Conservation (phyloP, 345 rosid species). For the Dimocarpus longan region DNA sequence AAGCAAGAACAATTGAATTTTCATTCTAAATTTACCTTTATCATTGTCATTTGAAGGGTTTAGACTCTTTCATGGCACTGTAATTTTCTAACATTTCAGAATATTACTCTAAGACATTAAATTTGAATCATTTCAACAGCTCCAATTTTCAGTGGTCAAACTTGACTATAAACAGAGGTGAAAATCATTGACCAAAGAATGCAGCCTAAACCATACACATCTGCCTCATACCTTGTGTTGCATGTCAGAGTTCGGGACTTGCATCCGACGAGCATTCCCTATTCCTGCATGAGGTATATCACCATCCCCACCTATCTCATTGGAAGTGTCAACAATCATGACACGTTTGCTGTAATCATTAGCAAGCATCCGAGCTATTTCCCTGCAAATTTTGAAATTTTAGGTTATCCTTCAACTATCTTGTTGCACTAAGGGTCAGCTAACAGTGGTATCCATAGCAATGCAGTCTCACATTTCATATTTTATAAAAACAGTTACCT, state of each 20-base stretch:
- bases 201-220: not conserved
- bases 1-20: not conserved
- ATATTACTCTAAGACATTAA: not conserved
- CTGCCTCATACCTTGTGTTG: slow-evolving; percentile 72
- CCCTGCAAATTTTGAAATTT: slow-evolving; percentile 49
- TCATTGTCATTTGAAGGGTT: not conserved
- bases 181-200: slow-evolving; percentile 14
- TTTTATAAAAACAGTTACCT: not conserved
- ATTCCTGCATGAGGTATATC: slow-evolving; percentile 96
- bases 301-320: slow-evolving; percentile 98
- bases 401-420: slow-evolving; percentile 2
- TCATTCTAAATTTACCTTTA: not conserved
- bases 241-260: slow-evolving; percentile 80
- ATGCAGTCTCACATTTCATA: not conserved
- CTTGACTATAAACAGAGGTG: slow-evolving; percentile 4
- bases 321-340: slow-evolving; percentile 93
- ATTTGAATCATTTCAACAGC: not conserved
- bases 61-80: not conserved
- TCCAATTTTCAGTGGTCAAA: slow-evolving; percentile 7
- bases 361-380: slow-evolving; percentile 89
- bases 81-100: not conserved
- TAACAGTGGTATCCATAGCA: not conserved
- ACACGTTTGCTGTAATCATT: slow-evolving; percentile 84
- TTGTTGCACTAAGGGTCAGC: not conserved
- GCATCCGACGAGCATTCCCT: slow-evolving; percentile 94